Conservation (phyloP, 2,329 filamentous ascomycete genomes). For the Fusarium redolens region DNA sequence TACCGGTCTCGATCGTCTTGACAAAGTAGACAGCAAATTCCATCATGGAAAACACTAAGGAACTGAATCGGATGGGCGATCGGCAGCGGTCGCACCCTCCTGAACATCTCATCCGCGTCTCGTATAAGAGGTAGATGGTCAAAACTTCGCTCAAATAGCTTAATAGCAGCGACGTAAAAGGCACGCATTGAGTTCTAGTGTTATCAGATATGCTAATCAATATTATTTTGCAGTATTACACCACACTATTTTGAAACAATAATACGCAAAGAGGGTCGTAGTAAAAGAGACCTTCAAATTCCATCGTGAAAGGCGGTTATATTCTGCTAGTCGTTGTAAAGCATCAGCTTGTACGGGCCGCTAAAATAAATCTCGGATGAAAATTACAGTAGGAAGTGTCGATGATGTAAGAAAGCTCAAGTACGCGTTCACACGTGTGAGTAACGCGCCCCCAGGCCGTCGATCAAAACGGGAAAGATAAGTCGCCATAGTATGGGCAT, state of each 20-base stretch:
- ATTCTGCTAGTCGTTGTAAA: background rate
- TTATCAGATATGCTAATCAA: background rate
- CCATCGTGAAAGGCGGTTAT: background rate
- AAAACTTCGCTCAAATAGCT: background rate
- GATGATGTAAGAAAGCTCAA: background rate
- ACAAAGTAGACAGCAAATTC: background rate
- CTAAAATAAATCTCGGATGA: background rate
- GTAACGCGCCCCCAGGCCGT: background rate
- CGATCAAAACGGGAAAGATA: background rate
- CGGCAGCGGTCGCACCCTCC: background rate
- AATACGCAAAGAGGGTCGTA: background rate
- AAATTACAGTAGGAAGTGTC: background rate
- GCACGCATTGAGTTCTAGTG: background rate
- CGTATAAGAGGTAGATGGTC: background rate
- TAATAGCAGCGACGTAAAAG: background rate
- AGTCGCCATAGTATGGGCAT: background rate
- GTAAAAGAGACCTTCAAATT: background rate
- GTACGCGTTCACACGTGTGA: background rate
- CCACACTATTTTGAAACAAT: background rate
- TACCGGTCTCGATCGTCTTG: background rate
- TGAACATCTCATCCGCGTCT: background rate
- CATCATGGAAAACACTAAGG: background rate
- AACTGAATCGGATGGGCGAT: background rate
- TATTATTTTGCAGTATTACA: background rate
- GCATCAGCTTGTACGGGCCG: too few relatives aligned